Conservation (phyloP, 306 rosid species). For the Lathyrus aphaca region DNA sequence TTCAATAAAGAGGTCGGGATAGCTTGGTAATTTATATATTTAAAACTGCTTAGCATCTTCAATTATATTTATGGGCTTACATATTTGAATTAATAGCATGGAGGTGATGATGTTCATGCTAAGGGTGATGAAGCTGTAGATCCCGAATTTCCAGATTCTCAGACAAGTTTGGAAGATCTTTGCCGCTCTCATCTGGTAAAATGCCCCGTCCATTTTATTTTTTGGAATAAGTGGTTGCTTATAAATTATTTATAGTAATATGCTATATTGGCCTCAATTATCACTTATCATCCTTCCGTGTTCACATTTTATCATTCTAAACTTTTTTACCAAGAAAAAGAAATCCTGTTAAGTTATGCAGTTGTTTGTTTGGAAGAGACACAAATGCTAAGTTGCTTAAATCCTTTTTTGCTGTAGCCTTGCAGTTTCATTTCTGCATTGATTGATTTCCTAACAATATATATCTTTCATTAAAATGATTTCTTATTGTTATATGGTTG, state of each 20-base stretch:
- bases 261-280: background rate
- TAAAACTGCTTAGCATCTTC: slow-evolving; percentile 8
- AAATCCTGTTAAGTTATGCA: background rate
- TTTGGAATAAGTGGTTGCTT: slow-evolving; percentile 8
- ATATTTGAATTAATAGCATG: slow-evolving; percentile 56
- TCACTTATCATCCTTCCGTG: background rate
- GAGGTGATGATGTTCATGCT: slow-evolving; percentile 43
- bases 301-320: slow-evolving; percentile 17
- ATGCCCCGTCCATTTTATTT: slow-evolving; percentile 31
- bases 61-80: slow-evolving; percentile 31
- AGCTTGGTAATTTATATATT: slow-evolving; percentile 32
- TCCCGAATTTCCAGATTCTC: slow-evolving; percentile 58
- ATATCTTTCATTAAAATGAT: background rate
- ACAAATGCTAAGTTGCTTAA: background rate
- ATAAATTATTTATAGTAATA: slow-evolving; percentile 4
- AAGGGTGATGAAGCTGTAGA: slow-evolving; percentile 53
- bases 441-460: slow-evolving; percentile 12
- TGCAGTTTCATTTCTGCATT: background rate
- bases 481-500: background rate
- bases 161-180: slow-evolving; percentile 77
- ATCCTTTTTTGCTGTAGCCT: slow-evolving; percentile 18
- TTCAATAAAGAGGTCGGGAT: slow-evolving; percentile 58
- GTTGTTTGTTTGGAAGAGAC: slow-evolving; percentile 1
- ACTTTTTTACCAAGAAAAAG: background rate
- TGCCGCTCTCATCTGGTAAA: slow-evolving; percentile 96